phyloP scores from a whole-genome alignment of 805 yeast species.

The Wickerhamomyces alni region DNA sequence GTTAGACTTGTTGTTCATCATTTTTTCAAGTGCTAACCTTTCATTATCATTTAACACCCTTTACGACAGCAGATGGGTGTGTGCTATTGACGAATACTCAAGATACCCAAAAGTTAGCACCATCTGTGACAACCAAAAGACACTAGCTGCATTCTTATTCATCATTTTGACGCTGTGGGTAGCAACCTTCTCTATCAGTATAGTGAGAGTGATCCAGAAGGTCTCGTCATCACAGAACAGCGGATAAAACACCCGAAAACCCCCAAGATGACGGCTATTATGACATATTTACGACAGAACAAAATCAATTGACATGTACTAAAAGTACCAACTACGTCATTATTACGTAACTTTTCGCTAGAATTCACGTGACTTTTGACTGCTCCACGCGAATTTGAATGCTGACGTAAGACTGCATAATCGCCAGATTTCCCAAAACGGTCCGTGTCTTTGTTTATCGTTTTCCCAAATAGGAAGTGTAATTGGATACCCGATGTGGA shows the following conservation, averaged over 20 bases:
- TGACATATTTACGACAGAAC: too few relatives aligned
- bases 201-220: conserved; percentile 73
- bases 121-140: conserved; percentile 74
- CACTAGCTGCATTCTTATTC: conserved; percentile 73
- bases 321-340: too few relatives aligned
- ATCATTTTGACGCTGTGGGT: conserved; percentile 79
- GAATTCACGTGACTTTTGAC: not conserved
- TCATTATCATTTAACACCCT: conserved; percentile 81
- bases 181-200: conserved; percentile 74
- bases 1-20: conserved; percentile 81
- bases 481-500: not conserved
- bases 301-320: too few relatives aligned
- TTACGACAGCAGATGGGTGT: conserved; percentile 80
- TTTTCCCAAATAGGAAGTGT: not conserved
- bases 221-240: conserved; percentile 26
- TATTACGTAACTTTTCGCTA: too few relatives aligned
- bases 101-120: conserved; percentile 33
- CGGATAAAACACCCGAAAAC: too few relatives aligned
- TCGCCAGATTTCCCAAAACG: not conserved
- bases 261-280: too few relatives aligned
- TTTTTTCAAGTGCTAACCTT: conserved; percentile 82
- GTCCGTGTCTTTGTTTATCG: not conserved
- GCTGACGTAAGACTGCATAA: not conserved
- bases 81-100: conserved; percentile 26
- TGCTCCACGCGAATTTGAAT: not conserved